Evolutionary conservation across 257 asterid species (phyloP).

Genomic region (Primulina huaijiensis): DNA sequence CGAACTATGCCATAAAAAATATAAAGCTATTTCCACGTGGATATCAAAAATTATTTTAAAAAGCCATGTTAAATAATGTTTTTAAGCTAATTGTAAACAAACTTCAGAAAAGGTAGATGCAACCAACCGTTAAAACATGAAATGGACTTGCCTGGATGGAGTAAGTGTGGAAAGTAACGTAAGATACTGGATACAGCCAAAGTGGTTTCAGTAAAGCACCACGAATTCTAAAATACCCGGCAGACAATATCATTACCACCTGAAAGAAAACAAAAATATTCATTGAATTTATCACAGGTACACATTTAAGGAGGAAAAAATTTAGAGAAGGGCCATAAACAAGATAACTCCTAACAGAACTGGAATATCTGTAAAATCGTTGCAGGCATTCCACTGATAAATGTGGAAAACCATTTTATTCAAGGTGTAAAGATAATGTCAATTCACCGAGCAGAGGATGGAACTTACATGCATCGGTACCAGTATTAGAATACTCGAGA

Average conservation of each 20-base stretch:
- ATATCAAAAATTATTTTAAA: too few relatives aligned
- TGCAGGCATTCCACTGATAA: neutral
- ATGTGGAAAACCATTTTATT: neutral
- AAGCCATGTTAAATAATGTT: too few relatives aligned
- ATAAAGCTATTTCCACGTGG: neutral
- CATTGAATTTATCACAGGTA: neutral
- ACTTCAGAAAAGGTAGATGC: neutral
- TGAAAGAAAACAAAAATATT: slow-evolving; percentile 31
- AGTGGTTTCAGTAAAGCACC: slow-evolving; percentile 67
- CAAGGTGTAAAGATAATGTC: neutral
- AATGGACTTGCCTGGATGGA: slow-evolving; percentile 75
- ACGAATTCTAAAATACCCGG: slow-evolving; percentile 89
- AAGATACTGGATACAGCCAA: slow-evolving; percentile 95
- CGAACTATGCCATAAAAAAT: too few relatives aligned
- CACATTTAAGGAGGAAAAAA: neutral
- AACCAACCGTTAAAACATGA: neutral
- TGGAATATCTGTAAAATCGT: too few relatives aligned
- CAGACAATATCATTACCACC: slow-evolving; percentile 91
- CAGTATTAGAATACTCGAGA: slow-evolving; percentile 68
- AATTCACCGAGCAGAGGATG: neutral
- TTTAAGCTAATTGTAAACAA: neutral
- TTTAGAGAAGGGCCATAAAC: neutral
- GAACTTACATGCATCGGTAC: slow-evolving; percentile 72
- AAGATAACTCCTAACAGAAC: neutral
- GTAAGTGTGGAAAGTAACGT: slow-evolving; percentile 84